Conservation (phyloP, 2,329 filamentous ascomycete genomes). For the Colletotrichum lini region DNA sequence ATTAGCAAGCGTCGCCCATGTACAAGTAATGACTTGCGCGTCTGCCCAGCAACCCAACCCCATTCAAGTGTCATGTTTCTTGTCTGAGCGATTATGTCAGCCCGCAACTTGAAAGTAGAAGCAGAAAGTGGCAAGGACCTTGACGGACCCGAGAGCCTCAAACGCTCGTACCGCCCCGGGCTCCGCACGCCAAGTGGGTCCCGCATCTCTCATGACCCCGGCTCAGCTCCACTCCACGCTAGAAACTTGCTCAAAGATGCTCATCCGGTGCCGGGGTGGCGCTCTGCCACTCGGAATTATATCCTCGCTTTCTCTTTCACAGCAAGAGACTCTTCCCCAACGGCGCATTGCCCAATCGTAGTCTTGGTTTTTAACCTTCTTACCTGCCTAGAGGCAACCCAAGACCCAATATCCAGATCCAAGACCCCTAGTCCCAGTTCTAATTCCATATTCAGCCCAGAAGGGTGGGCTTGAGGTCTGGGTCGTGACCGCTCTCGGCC, state of each 20-base stretch:
- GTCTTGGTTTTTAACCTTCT: not conserved
- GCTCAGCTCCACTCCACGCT: constrained; percentile 25
- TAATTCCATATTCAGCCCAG: not conserved
- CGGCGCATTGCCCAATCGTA: constrained; percentile 2
- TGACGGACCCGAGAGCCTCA: constrained; percentile 28
- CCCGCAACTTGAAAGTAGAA: not conserved
- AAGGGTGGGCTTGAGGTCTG: not conserved
- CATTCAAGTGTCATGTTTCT: not conserved
- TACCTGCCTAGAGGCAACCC: not conserved
- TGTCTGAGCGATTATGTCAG: not conserved
- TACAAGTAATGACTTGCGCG: not conserved
- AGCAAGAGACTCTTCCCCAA: too few species aligned
- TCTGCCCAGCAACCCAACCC: not conserved
- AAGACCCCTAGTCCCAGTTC: not conserved
- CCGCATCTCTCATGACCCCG: not conserved
- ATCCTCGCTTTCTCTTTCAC: not conserved
- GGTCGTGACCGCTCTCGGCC: constrained; percentile 3
- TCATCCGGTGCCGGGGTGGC: constrained; percentile 43
- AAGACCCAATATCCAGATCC: not conserved
- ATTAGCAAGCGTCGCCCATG: not conserved
- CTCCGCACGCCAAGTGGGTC: not conserved
- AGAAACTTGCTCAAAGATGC: constrained; percentile 57
- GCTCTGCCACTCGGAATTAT: not conserved
- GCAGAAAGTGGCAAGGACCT: constrained; percentile 1
- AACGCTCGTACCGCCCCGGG: constrained; percentile 10